Percentiles rank a stretch among this genome's conserved stretches.
phyloP scores from a whole-genome alignment of 2,329 filamentous ascomycete genomes.

The Xylaria sp. region DNA sequence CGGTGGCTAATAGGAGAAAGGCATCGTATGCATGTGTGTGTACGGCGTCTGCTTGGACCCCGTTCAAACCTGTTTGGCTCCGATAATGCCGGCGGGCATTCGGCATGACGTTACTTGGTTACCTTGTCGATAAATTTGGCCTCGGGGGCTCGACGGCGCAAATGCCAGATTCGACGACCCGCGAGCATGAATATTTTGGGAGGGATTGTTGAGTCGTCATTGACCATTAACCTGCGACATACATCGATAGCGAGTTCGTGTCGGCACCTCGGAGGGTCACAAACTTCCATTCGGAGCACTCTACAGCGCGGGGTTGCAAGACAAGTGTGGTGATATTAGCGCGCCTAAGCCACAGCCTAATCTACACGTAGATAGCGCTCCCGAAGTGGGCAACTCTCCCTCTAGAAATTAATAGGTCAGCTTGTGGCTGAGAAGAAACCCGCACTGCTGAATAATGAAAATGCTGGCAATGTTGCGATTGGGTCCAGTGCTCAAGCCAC shows the following conservation, averaged over 20 bases:
- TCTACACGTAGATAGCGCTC: neutral
- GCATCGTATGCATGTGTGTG: slow-evolving; percentile 8
- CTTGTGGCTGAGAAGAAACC: slow-evolving; percentile 31
- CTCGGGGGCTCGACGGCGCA: slow-evolving; percentile 13
- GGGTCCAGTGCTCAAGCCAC: slow-evolving; percentile 33
- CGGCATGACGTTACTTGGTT: slow-evolving; percentile 17
- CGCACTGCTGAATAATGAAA: neutral
- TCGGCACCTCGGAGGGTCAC: slow-evolving; percentile 30
- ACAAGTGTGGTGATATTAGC: slow-evolving; percentile 30
- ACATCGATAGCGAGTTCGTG: slow-evolving; percentile 36
- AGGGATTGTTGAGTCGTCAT: slow-evolving; percentile 6
- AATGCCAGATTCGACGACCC: slow-evolving; percentile 7
- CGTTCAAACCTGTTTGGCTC: slow-evolving; percentile 26
- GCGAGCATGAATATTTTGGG: slow-evolving; percentile 2
- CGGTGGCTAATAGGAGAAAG: slow-evolving; percentile 5
- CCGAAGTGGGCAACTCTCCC: neutral
- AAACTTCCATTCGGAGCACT: slow-evolving; percentile 18
- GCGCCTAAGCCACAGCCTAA: slow-evolving; percentile 29
- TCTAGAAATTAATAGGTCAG: neutral
- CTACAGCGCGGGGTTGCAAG: slow-evolving; percentile 33
- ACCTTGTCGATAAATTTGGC: slow-evolving; percentile 23
- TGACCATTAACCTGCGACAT: slow-evolving; percentile 37
- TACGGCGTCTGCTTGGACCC: slow-evolving; percentile 12
- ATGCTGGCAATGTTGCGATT: slow-evolving; percentile 9
- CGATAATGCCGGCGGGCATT: slow-evolving; percentile 17